Base-by-base conservation (phyloP, 1,284 basidiomycete species). In the Cryptococcus sp. region DNA sequence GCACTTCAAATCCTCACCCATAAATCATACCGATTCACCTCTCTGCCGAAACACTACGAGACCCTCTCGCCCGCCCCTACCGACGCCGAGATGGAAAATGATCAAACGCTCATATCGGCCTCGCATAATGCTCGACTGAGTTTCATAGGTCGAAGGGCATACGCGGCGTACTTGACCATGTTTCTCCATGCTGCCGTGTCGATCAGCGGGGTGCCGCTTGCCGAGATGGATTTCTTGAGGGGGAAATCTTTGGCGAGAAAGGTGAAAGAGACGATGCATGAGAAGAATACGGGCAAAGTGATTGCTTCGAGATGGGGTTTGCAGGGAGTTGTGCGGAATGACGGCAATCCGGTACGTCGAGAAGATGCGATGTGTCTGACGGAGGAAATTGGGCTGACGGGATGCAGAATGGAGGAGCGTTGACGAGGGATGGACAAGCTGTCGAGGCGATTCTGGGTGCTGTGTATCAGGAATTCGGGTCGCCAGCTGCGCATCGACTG, bases 1-100 rank as follows among this genome's bases (percentile, higher is more conserved):
- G 65, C 71, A 7, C 61, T 74, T 23, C 70, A 72, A 49, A 66
- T 69, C 45, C 56, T 73, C 38, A 73, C 71, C 6, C 72, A 74
- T 54, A 73, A 73, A 64, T 67, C 64, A 35, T 74, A 66, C 51
- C 63, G 66, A 22, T 65, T 62, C 47, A 60, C 59, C 16, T 68
- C 71, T 42, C 54, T 60, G 22, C 49, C 68, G 32, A 58, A 62
- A 9, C 28, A 31, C 14, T 53, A 56, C 36, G 38, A 45, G 14
- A 37, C 19, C 39, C 48, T 26, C 31, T 18, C 18, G 14, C 26
- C 25, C 10, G n/a, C 45, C 12, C 19, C 43, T 25, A 18, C 25
- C 9, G 21, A 19, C n/a, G 23, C 7, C 12, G 23, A 21, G 28
- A 33, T 26, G 32, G 28, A 19, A 23, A 22, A 41, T n/a, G 48